Conservation (phyloP, 805 yeast genomes). For the Nakazawaea laoshanensis region DNA sequence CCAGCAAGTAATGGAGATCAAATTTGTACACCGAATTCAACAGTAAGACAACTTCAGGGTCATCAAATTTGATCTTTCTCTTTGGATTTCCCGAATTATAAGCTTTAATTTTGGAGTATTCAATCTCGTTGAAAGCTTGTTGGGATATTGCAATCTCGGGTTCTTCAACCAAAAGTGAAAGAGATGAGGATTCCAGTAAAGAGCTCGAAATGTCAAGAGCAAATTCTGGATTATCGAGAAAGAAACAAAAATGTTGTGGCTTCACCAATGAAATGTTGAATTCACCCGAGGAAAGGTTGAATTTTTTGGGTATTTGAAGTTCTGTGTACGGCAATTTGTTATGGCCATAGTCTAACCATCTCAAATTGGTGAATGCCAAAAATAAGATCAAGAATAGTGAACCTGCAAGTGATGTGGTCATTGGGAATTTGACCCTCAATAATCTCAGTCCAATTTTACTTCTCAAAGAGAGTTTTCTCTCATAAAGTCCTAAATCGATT, state of each 20-base stretch:
- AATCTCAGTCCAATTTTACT: slow-evolving; percentile 21
- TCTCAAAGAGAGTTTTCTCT: slow-evolving; percentile 12
- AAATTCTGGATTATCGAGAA: slow-evolving; percentile 20
- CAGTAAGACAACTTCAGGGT: slow-evolving; percentile 11
- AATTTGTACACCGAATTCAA: slow-evolving; percentile 27
- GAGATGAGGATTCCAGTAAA: background rate
- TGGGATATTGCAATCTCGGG: slow-evolving; percentile 17
- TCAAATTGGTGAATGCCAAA: slow-evolving; percentile 21
- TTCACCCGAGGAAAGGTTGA: slow-evolving; percentile 3
- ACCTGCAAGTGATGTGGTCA: slow-evolving; percentile 22
- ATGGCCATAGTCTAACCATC: slow-evolving; percentile 23
- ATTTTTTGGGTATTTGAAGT: background rate
- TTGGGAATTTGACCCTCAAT: slow-evolving; percentile 28
- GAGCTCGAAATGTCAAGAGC: slow-evolving; percentile 16
- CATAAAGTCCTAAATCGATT: slow-evolving; percentile 2
- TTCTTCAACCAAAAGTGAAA: slow-evolving; percentile 14
- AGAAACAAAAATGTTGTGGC: slow-evolving; percentile 15
- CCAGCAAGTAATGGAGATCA: slow-evolving; percentile 45
- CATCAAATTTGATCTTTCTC: background rate
- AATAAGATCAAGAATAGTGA: slow-evolving; percentile 19
- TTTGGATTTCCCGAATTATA: slow-evolving; percentile 1
- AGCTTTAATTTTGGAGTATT: slow-evolving; percentile 1
- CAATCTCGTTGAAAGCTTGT: slow-evolving; percentile 6
- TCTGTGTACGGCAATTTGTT: background rate
- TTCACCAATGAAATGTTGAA: slow-evolving; percentile 10